Evolutionary conservation across 1,284 basidiomycete genomes (phyloP).

Genomic region (Apiotrichum porosum): DNA sequence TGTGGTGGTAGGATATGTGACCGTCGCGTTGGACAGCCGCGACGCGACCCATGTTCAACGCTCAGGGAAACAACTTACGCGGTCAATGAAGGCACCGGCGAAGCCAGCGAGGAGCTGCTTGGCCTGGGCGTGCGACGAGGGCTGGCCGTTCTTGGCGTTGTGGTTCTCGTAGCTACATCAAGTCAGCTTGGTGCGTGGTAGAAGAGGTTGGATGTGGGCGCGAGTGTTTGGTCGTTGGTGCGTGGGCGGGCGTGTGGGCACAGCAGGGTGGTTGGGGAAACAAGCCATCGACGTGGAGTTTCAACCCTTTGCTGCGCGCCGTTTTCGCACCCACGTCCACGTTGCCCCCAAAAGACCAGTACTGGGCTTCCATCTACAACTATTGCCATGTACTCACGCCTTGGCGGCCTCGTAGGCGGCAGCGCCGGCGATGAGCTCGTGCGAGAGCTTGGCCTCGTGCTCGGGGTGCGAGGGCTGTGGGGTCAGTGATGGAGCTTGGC

Average conservation of each 20-base stretch:
- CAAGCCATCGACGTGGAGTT: too few species aligned
- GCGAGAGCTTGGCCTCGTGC: conserved; percentile 38
- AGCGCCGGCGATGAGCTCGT: conserved; percentile 36
- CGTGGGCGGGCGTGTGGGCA: too few species aligned
- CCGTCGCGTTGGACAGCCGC: too few species aligned
- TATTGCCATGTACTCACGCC: neutral
- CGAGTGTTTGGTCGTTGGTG: too few species aligned
- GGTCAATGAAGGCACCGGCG: conserved; percentile 27
- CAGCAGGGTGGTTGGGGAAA: too few species aligned
- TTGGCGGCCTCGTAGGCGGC: conserved; percentile 1
- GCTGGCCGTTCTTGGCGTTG: conserved; percentile 36
- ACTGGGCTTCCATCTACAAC: too few species aligned
- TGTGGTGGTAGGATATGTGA: neutral
- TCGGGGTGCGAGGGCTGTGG: conserved; percentile 16
- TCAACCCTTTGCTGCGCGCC: too few species aligned
- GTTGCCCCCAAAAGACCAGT: too few species aligned
- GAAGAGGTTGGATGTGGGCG: neutral
- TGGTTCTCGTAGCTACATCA: conserved; percentile 39
- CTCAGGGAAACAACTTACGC: too few species aligned
- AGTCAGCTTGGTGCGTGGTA: too few species aligned
- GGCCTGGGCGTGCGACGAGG: conserved; percentile 14
- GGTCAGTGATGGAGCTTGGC: neutral
- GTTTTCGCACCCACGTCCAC: too few species aligned
- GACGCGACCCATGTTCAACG: too few species aligned
- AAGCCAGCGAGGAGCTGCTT: conserved; percentile 47